Conservation (phyloP, 192 early-diverging fungal species). For the Mortierella antarctica region DNA sequence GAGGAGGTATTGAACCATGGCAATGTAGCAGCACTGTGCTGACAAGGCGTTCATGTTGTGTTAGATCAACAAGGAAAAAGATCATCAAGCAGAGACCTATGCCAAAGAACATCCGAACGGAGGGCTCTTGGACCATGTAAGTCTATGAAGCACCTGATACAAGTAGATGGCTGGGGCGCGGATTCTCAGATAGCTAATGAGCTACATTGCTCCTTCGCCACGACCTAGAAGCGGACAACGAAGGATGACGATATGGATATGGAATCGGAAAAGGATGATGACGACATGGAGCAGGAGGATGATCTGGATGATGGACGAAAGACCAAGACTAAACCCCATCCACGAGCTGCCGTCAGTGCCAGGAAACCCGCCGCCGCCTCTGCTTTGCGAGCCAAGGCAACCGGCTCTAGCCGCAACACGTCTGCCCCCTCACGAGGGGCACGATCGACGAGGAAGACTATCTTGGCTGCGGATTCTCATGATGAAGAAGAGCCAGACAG, state of each 20-base stretch:
- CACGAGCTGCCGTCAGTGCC: too few species aligned
- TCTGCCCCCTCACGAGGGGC: too few species aligned
- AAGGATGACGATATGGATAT: slow-evolving; percentile 29
- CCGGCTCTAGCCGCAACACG: too few species aligned
- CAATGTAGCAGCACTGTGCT: background rate
- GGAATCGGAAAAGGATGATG: slow-evolving; percentile 25
- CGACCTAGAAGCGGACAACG: slow-evolving; percentile 15
- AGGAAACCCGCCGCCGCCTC: background rate
- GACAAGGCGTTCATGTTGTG: background rate
- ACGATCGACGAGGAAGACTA: background rate
- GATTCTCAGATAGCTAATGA: background rate
- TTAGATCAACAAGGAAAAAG: slow-evolving; percentile 52
- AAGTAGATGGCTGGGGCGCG: too few species aligned
- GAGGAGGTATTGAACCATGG: background rate
- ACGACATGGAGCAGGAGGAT: slow-evolving; percentile 20
- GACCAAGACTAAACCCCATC: too few species aligned
- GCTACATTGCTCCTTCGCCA: background rate
- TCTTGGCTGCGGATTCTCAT: slow-evolving; percentile 16
- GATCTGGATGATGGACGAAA: background rate
- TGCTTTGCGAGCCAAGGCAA: too few species aligned
- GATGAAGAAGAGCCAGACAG: slow-evolving; percentile 27
- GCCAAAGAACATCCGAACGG: slow-evolving; percentile 41
- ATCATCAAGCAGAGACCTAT: slow-evolving; percentile 32
- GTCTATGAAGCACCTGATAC: background rate
- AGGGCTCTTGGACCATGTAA: slow-evolving; percentile 28